Evolutionary conservation across 805 yeast genomes (phyloP).

Genomic region (Pichia heedii): DNA sequence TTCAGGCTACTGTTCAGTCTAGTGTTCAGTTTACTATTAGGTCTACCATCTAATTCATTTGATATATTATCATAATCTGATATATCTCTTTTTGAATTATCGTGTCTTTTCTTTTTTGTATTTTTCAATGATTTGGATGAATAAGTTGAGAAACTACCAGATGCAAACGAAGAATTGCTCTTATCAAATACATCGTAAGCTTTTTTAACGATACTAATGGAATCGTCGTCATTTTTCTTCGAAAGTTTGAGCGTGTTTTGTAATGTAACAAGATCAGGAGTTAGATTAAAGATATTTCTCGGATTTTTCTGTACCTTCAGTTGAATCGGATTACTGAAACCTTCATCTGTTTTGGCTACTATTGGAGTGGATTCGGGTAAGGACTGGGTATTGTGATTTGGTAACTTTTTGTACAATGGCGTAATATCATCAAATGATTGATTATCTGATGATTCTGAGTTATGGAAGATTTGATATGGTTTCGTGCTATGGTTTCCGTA

Average conservation of each 20-base stretch:
- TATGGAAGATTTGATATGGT: too few species aligned
- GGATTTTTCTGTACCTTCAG: neutral
- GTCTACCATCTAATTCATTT: too few species aligned
- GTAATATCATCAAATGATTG: too few species aligned
- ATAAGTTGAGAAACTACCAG: constrained; percentile 6
- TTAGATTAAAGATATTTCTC: constrained; percentile 9
- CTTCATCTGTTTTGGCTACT: neutral
- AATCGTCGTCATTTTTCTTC: neutral
- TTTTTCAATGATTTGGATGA: constrained; percentile 8
- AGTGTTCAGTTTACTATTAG: too few species aligned
- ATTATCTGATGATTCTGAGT: too few species aligned
- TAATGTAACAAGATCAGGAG: constrained; percentile 11
- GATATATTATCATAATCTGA: neutral
- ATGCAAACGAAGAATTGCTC: neutral
- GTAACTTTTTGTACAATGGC: neutral
- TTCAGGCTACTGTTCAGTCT: too few species aligned
- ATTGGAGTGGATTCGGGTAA: neutral
- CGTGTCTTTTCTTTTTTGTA: constrained; percentile 15
- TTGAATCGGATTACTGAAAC: neutral
- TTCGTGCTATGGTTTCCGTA: too few species aligned
- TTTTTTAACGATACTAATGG: constrained; percentile 21
- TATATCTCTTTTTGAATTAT: neutral
- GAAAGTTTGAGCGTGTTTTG: neutral
- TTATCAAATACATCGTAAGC: constrained; percentile 25
- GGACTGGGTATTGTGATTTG: neutral